Percentiles rank a stretch among this genome's conserved stretches.
phyloP scores from a whole-genome alignment of 805 yeast genomes.

The Clavispora asparagi region DNA sequence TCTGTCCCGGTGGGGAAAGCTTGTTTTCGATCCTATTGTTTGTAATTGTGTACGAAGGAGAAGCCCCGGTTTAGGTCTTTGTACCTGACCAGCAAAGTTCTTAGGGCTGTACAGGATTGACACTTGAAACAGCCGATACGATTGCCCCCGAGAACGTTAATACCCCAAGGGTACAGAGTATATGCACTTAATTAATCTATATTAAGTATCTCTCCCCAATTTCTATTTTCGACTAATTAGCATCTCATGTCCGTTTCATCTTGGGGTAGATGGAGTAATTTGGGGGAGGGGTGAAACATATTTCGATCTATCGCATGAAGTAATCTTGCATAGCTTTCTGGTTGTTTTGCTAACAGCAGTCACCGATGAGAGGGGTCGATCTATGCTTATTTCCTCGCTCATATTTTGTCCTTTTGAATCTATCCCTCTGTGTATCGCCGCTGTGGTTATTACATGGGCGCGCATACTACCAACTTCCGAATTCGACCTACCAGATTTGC shows the following conservation, averaged over 20 bases:
- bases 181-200: background rate
- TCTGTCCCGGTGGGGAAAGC: background rate
- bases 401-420: no score
- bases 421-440: background rate
- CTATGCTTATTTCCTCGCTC: no score
- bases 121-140: background rate
- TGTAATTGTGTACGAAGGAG: no score
- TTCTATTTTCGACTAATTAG: background rate
- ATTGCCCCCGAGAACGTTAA: background rate
- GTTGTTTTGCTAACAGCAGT: no score
- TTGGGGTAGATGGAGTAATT: background rate
- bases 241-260: background rate
- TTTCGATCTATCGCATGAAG: background rate
- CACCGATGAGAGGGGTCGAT: no score
- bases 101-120: background rate
- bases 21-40: background rate
- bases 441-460: background rate
- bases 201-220: background rate
- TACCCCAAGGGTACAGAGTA: no score
- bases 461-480: background rate
- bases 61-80: background rate
- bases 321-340: no score
- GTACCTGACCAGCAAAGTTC: background rate
- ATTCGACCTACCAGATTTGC: background rate
- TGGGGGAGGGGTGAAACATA: background rate